Evolutionary conservation across 306 rosid species (phyloP), one percentile per base, ranked within the genome.

Genomic region (Castanea mollissima): DNA sequence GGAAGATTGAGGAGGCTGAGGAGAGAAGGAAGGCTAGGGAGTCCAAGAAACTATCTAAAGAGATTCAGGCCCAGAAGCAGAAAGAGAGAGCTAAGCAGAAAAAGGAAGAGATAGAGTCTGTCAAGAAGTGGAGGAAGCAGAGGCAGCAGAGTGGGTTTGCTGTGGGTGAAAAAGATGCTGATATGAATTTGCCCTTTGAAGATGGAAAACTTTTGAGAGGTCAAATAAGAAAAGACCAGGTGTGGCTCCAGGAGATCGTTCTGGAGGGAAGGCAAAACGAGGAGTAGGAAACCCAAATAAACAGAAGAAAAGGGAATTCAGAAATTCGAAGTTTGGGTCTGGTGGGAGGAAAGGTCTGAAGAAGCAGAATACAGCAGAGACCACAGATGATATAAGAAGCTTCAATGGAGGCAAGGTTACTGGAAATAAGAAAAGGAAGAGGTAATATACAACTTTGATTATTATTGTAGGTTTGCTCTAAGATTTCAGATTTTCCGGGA

Each of bases 111-210:
- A 91, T 94, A 5, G 97, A 92, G 76, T 90, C 98, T 72, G 98
- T 94, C 78, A 92, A 94, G 89, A 92, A 91, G 80, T 94, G 98
- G 98, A 91, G 98, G 91, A 92, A 94, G 82, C 96, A 94, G 84
- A 92, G 98, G 81, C 97, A 94, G 62, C 90, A 87, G 82, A 92
- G 92, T 5, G 97, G 97, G 55, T 91, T 92, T 84, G 86, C 98
- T 14, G 91, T 85, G 13, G 86, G 73, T 6, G 93, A 70, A 31
- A 83, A 83, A 62, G 92, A 78, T 72, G 83, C 69, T 0, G 92
- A 86, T 73, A 57, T 81, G 69, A 82, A 78, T 69, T 88, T 87
- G 3, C 57, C 79, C 55, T 91, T 94, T 52, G 93, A 92, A 76
- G 93, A 91, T 68, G 98, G 38, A 94, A 91, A 67, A 76, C 81